Conservation (phyloP, 129 eudicot genomes). For the Chrysanthemum lavandulifolium region DNA sequence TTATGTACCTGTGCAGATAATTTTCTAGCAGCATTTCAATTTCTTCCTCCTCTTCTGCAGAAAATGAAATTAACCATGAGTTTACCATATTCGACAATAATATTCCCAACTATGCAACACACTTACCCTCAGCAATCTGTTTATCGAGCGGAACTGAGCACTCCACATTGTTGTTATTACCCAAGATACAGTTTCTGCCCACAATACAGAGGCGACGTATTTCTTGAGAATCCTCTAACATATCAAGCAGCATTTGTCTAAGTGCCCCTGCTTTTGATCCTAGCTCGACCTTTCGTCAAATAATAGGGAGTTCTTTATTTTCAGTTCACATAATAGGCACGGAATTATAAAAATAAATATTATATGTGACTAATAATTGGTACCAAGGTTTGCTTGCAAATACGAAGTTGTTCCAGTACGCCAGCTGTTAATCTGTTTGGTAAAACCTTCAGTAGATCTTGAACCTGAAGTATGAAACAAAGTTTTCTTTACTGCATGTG, state of each 20-base stretch:
- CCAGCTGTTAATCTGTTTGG: constrained; percentile 86
- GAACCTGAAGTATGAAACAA: constrained; percentile 58
- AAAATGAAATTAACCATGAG: constrained; percentile 10
- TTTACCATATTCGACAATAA: constrained; percentile 12
- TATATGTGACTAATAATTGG: background rate
- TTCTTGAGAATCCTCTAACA: constrained; percentile 93
- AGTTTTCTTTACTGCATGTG: background rate
- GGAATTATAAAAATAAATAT: background rate
- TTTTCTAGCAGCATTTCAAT: constrained; percentile 98
- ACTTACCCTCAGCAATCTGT: constrained; percentile 87
- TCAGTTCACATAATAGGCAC: constrained; percentile 14
- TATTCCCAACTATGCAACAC: background rate
- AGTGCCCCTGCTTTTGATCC: constrained; percentile 91
- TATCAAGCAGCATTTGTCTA: constrained; percentile 97
- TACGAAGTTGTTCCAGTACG: constrained; percentile 88
- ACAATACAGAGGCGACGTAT: constrained; percentile 87
- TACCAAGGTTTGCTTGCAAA: constrained; percentile 94
- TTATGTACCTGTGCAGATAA: constrained; percentile 78
- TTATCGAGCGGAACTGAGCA: constrained; percentile 83
- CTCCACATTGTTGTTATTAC: constrained; percentile 52
- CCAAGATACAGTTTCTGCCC: constrained; percentile 80
- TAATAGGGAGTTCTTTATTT: background rate
- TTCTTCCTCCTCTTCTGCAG: constrained; percentile 97
- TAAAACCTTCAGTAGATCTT: constrained; percentile 78
- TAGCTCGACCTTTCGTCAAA: constrained; percentile 68